Percentiles rank a stretch among this genome's conserved stretches.
These are phyloP conservation scores for Coniochaeta pulveracea DNA, from an alignment of 2,329 filamentous ascomycete genomes.

Conservation along the genomic window DNA sequence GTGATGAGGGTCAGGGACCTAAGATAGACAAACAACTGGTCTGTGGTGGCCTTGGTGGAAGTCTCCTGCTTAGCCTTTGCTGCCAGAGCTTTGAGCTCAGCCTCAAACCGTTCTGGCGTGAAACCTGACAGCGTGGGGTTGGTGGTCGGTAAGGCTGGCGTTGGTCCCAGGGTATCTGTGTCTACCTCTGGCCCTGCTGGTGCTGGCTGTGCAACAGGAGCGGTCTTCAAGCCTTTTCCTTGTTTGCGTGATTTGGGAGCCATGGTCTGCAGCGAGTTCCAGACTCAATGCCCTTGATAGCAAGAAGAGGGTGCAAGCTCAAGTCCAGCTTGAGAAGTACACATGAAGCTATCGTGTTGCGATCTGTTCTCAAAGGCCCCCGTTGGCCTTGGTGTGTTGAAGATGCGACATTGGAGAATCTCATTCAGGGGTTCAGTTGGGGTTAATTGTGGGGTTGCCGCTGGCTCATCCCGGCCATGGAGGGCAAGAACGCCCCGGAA, in stretches of 20 bases:
- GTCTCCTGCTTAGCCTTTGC: conserved; percentile 27
- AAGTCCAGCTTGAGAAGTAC: no score
- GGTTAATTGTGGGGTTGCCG: no score
- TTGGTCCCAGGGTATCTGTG: conserved; percentile 2
- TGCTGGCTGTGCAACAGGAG: not conserved
- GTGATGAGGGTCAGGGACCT: conserved; percentile 33
- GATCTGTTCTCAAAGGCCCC: no score
- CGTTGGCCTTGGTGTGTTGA: no score
- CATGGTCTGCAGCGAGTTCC: conserved; percentile 14
- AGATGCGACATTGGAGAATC: no score
- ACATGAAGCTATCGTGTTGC: no score
- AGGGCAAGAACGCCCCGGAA: no score
- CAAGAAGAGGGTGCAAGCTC: not conserved
- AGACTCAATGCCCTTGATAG: not conserved
- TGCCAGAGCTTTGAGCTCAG: conserved; percentile 40
- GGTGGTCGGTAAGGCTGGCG: conserved; percentile 13
- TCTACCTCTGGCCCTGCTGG: no score
- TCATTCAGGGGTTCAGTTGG: no score
- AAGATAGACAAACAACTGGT: conserved; percentile 28
- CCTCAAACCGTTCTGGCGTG: conserved; percentile 40
- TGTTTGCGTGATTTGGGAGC: conserved; percentile 10
- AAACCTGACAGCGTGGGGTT: conserved; percentile 24
- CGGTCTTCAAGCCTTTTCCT: not conserved
- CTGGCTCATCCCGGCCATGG: no score
- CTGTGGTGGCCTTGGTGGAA: conserved; percentile 18